Conservation (phyloP, 1,284 basidiomycete species). For the Malassezia japonica region DNA sequence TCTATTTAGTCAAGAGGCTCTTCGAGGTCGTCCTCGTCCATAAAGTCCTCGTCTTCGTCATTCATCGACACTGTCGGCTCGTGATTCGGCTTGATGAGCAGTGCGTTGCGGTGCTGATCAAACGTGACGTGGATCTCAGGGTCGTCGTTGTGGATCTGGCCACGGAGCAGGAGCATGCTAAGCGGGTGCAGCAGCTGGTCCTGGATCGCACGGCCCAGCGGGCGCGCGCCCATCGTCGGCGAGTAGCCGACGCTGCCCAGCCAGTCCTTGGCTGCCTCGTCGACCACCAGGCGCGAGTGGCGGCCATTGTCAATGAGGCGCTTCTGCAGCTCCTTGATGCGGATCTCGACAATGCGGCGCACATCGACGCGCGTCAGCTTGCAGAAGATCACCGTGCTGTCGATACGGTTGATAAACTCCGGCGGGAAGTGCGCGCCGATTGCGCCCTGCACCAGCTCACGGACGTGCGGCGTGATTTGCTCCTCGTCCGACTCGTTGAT, state of each 20-base stretch:
- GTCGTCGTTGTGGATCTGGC: slow-evolving; percentile 72
- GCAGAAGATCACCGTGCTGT: slow-evolving; percentile 55
- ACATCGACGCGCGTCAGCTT: slow-evolving; percentile 53
- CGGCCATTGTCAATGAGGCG: slow-evolving; percentile 63
- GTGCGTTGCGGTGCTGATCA: slow-evolving; percentile 71
- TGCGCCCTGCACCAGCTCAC: slow-evolving; percentile 50
- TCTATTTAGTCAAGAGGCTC: too few species aligned
- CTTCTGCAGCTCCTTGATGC: slow-evolving; percentile 58
- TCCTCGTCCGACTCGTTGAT: slow-evolving; percentile 53
- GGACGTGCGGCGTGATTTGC: slow-evolving; percentile 51
- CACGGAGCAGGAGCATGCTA: slow-evolving; percentile 74
- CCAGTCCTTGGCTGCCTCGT: slow-evolving; percentile 69
- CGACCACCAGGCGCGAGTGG: slow-evolving; percentile 69
- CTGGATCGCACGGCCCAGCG: slow-evolving; percentile 83
- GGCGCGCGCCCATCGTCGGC: slow-evolving; percentile 58
- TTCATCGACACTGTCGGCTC: slow-evolving; percentile 28
- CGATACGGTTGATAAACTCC: slow-evolving; percentile 55
- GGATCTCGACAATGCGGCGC: slow-evolving; percentile 53
- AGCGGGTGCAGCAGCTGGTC: slow-evolving; percentile 85
- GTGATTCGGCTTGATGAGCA: slow-evolving; percentile 78
- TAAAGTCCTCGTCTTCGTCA: slow-evolving; percentile 36
- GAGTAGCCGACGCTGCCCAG: slow-evolving; percentile 56
- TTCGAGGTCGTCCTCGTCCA: slow-evolving; percentile 38
- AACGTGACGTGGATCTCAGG: slow-evolving; percentile 61
- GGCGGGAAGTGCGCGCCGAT: slow-evolving; percentile 54